A percentile compares a stretch with the other conserved stretches of the same genome.
phyloP scores from a whole-genome alignment of 1,139 yeast genomes.

The Protomyces inundatus region DNA sequence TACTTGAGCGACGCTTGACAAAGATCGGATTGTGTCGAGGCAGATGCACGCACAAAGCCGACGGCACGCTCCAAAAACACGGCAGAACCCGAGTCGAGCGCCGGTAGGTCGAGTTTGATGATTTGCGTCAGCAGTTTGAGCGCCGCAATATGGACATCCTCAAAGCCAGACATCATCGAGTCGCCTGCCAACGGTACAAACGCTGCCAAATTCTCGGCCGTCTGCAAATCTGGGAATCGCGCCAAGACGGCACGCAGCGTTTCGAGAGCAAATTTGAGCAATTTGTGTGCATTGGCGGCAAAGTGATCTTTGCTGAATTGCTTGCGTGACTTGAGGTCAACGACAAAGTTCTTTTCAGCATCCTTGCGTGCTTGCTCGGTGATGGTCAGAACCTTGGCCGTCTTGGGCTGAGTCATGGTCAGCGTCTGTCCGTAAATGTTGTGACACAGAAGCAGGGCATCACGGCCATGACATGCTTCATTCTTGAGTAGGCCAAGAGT shows the following conservation, averaged over 20 bases:
- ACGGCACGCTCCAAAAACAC: constrained; percentile 49
- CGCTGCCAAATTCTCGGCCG: constrained; percentile 58
- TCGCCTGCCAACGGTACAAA: constrained; percentile 68
- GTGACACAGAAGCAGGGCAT: constrained; percentile 64
- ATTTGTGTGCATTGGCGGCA: constrained; percentile 26
- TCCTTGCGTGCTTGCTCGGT: constrained; percentile 17
- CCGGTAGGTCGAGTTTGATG: constrained; percentile 40
- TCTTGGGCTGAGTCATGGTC: constrained; percentile 2
- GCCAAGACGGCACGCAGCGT: constrained; percentile 66
- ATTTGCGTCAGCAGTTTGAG: constrained; percentile 50
- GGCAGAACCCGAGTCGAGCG: constrained; percentile 27
- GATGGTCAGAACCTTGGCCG: neutral
- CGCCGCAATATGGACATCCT: constrained; percentile 65
- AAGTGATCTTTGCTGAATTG: constrained; percentile 16
- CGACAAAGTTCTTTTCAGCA: constrained; percentile 14
- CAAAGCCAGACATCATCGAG: constrained; percentile 61
- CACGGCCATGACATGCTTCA: constrained; percentile 53
- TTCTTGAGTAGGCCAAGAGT: constrained; percentile 74
- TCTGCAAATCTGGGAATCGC: constrained; percentile 54
- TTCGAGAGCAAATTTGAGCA: constrained; percentile 63
- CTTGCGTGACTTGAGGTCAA: constrained; percentile 23
- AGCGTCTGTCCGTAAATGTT: constrained; percentile 50
- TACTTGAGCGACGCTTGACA: constrained; percentile 76
- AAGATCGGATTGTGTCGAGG: constrained; percentile 72
- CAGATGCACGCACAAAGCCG: constrained; percentile 64